These are phyloP conservation scores for Tolypocladium sp. DNA, from an alignment of 2,329 filamentous ascomycete genomes.

Conservation along the genomic window DNA sequence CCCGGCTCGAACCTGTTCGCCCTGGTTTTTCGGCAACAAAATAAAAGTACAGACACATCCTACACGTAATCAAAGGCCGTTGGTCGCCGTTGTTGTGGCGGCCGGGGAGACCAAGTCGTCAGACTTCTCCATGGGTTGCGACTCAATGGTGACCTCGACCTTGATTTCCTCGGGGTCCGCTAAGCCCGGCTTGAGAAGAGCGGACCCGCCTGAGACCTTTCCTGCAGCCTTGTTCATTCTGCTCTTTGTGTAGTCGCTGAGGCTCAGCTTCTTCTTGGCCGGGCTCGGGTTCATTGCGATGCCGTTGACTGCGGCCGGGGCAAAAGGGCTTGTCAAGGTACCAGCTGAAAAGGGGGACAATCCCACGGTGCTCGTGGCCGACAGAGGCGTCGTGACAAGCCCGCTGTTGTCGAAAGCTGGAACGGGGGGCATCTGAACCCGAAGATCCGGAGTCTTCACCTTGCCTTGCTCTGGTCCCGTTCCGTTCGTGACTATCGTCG, in stretches of 20 bases:
- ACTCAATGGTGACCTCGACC: constrained; percentile 22
- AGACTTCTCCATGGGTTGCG: constrained; percentile 16
- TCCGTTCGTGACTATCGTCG: constrained; percentile 6
- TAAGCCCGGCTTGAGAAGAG: constrained; percentile 22
- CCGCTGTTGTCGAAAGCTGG: constrained; percentile 36
- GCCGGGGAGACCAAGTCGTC: constrained; percentile 14
- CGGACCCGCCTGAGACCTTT: constrained; percentile 17
- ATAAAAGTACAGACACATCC: constrained; percentile 12
- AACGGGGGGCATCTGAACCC: constrained; percentile 48
- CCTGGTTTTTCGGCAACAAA: neutral
- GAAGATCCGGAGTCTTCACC: constrained; percentile 34
- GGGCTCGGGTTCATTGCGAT: constrained; percentile 44
- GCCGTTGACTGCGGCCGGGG: constrained; percentile 31
- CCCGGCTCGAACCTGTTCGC: neutral
- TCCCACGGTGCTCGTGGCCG: constrained; percentile 29
- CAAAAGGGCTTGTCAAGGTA: constrained; percentile 33
- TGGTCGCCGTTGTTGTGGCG: constrained; percentile 12
- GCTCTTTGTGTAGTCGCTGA: constrained; percentile 57
- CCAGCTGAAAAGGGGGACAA: constrained; percentile 40
- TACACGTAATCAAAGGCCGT: constrained; percentile 16
- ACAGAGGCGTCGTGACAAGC: constrained; percentile 35
- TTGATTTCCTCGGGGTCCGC: constrained; percentile 27
- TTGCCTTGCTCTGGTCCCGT: constrained; percentile 11
- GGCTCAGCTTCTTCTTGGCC: constrained; percentile 57
- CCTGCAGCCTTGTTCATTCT: constrained; percentile 45